Evolutionary conservation across 2,329 filamentous ascomycete genomes (phyloP).

Genomic region (Penicillium sp.): DNA sequence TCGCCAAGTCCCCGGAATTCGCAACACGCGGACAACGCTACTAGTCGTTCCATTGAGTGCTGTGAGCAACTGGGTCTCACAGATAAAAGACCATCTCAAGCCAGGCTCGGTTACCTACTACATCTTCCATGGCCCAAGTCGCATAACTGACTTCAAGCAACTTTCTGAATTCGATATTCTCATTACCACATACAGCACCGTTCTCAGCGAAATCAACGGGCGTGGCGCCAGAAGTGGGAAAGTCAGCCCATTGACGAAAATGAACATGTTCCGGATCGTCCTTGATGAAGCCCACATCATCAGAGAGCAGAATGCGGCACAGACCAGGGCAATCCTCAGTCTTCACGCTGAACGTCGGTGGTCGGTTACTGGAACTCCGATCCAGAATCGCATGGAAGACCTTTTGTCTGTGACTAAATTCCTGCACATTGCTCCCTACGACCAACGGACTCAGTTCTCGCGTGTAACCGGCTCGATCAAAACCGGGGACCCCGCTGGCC

Average conservation of each 20-base stretch:
- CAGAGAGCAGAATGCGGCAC: constrained; percentile 73
- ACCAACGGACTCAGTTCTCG: constrained; percentile 70
- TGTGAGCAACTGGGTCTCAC: constrained; percentile 89
- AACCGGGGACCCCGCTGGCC: constrained; percentile 73
- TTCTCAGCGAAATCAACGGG: constrained; percentile 70
- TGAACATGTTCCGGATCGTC: constrained; percentile 91
- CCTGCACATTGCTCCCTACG: constrained; percentile 77
- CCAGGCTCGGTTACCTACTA: constrained; percentile 65
- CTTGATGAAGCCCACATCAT: constrained; percentile 95
- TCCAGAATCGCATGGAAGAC: constrained; percentile 91
- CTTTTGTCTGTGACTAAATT: constrained; percentile 83
- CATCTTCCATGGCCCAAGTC: constrained; percentile 78
- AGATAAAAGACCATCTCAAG: constrained; percentile 77
- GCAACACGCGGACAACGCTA: constrained; percentile 74
- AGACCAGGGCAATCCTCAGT: constrained; percentile 79
- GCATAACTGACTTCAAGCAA: constrained; percentile 64
- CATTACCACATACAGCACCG: constrained; percentile 87
- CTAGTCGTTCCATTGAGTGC: constrained; percentile 87
- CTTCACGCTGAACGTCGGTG: constrained; percentile 78
- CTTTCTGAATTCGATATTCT: constrained; percentile 76
- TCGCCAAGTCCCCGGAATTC: constrained; percentile 35
- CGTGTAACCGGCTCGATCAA: constrained; percentile 86
- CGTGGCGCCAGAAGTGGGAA: constrained; percentile 58
- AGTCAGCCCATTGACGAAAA: constrained; percentile 62
- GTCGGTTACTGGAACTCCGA: constrained; percentile 95